These are phyloP conservation scores for Papilionanthe hybrid DNA, from an alignment of 116 monocot species.

Conservation along the genomic window DNA sequence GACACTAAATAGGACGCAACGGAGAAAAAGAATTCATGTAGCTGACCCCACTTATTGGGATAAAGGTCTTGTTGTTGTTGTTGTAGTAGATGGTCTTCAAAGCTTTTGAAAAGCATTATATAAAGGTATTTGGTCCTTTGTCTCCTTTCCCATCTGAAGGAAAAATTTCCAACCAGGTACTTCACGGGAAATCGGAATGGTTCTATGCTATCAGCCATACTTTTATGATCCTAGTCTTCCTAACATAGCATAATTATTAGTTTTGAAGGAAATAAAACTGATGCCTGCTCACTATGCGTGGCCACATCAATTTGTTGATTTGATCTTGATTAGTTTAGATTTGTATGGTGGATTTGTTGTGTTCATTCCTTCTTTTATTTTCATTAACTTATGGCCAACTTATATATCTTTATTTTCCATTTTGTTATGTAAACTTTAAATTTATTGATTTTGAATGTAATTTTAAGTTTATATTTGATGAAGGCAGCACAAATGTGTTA, in stretches of 20 bases:
- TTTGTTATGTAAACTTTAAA: background rate
- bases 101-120: too few relatives aligned
- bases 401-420: background rate
- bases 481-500: slow-evolving; percentile 90
- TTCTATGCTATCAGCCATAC: background rate
- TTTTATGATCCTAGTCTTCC: too few relatives aligned
- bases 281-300: too few relatives aligned
- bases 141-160: too few relatives aligned
- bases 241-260: too few relatives aligned
- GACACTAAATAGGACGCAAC: too few relatives aligned
- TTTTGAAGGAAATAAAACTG: too few relatives aligned
- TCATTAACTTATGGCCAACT: background rate
- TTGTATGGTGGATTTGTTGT: background rate
- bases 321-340: background rate
- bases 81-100: too few relatives aligned
- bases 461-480: background rate
- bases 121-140: too few relatives aligned
- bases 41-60: too few relatives aligned
- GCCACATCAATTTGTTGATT: background rate
- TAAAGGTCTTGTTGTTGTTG: too few relatives aligned
- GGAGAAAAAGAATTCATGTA: too few relatives aligned
- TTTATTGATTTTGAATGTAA: background rate
- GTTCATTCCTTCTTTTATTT: background rate
- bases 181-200: background rate
- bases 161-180: background rate